These are phyloP conservation scores for Phyllosticta ampelicida DNA, from an alignment of 2,329 filamentous ascomycete genomes.

Conservation along the genomic window DNA sequence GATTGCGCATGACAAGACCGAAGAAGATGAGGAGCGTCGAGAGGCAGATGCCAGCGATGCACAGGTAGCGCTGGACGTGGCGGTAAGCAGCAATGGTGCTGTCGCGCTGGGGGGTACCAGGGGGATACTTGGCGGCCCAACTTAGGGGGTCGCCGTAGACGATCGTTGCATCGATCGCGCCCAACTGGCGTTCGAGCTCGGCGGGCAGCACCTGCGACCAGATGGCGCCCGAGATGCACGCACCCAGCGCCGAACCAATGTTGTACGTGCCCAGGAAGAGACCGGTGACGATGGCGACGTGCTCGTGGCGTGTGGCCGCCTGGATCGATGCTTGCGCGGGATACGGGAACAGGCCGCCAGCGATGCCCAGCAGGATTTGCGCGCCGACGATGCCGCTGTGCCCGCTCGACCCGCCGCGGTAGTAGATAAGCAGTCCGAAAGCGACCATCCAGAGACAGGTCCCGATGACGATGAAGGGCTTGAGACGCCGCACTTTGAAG, in stretches of 20 bases:
- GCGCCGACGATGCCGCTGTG: slow-evolving; percentile 51
- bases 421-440: slow-evolving; percentile 54
- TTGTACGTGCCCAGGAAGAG: slow-evolving; percentile 54
- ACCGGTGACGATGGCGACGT: slow-evolving; percentile 54
- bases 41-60: slow-evolving; percentile 41
- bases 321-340: slow-evolving; percentile 42
- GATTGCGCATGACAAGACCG: slow-evolving; percentile 36
- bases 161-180: slow-evolving; percentile 29
- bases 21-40: slow-evolving; percentile 38
- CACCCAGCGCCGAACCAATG: slow-evolving; percentile 50
- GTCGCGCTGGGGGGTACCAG: slow-evolving; percentile 35
- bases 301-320: slow-evolving; percentile 40
- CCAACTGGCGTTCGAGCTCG: slow-evolving; percentile 30
- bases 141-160: slow-evolving; percentile 35
- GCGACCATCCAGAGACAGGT: slow-evolving; percentile 53
- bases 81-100: slow-evolving; percentile 36
- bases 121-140: slow-evolving; percentile 27
- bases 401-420: slow-evolving; percentile 43
- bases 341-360: slow-evolving; percentile 51
- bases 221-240: slow-evolving; percentile 50
- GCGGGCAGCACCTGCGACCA: slow-evolving; percentile 49
- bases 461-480: slow-evolving; percentile 52
- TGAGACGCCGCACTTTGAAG: slow-evolving; percentile 47
- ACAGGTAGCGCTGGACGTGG: slow-evolving; percentile 37
- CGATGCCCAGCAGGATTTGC: slow-evolving; percentile 52